A percentile compares a stretch with the other conserved stretches of the same genome.
Evolutionary conservation across 257 asterid genomes (phyloP).

Genomic region (Solanum stenotomum): DNA sequence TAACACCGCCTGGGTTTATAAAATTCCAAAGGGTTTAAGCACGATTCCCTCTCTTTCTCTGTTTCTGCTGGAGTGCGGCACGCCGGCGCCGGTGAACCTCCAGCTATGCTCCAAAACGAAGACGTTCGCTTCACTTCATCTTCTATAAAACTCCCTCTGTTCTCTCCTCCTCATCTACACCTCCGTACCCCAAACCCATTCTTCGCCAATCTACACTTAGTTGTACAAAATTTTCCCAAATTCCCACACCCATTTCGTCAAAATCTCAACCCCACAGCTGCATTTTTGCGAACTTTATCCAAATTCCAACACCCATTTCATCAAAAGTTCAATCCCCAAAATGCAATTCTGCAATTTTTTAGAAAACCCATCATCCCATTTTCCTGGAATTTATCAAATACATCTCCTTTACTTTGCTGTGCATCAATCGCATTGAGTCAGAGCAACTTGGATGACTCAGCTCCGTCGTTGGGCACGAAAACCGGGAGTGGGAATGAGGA

Average conservation of each 20-base stretch:
- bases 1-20: neutral
- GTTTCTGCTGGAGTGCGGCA: neutral
- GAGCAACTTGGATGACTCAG: constrained; percentile 26
- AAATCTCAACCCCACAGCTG: neutral
- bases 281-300: constrained; percentile 17
- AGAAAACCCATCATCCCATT: constrained; percentile 5
- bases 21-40: neutral
- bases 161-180: constrained; percentile 10
- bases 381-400: constrained; percentile 18
- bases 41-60: neutral
- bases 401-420: constrained; percentile 51
- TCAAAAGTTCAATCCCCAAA: constrained; percentile 18
- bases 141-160: constrained; percentile 48
- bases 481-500: constrained; percentile 56
- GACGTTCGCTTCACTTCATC: constrained; percentile 48
- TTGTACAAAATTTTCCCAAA: constrained; percentile 22
- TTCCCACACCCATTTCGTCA: constrained; percentile 20
- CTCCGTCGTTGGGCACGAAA: neutral
- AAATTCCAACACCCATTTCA: constrained; percentile 16
- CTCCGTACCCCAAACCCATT: constrained; percentile 3
- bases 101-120: constrained; percentile 47
- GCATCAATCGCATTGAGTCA: constrained; percentile 42
- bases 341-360: constrained; percentile 2
- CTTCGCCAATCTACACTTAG: neutral
- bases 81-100: neutral